Conservation (phyloP, 768 basidiomycete genomes). For the Mycena venus region DNA sequence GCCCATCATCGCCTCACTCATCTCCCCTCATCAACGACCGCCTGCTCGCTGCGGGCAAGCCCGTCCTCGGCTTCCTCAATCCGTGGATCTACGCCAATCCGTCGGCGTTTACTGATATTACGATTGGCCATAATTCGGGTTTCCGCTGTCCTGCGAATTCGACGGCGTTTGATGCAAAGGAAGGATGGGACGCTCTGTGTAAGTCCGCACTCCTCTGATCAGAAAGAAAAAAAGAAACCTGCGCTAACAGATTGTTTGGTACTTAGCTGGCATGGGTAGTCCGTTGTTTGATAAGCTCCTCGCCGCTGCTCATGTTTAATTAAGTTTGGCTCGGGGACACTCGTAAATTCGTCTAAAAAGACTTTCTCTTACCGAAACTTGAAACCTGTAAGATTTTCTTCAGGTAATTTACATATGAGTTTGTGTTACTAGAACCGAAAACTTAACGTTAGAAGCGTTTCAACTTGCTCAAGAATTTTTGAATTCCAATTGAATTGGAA, state of each 20-base stretch:
- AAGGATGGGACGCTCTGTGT: background rate
- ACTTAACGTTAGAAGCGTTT: background rate
- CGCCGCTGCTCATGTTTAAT: constrained; percentile 6
- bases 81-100: background rate
- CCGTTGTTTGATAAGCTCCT: constrained; percentile 7
- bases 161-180: background rate
- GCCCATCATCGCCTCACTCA: background rate
- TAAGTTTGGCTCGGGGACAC: constrained; percentile 3
- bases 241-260: background rate
- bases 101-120: background rate
- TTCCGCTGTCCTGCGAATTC: background rate
- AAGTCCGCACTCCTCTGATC: background rate
- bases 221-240: too few species aligned
- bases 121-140: background rate
- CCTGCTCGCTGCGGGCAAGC: background rate
- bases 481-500: constrained; percentile 3
- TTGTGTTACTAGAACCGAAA: background rate
- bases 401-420: too few species aligned
- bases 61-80: background rate
- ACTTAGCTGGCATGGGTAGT: constrained; percentile 2
- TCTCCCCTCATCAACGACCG: background rate
- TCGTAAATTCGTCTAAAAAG: background rate
- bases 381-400: too few species aligned
- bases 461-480: constrained; percentile 2
- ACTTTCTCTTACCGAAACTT: background rate